Evolutionary conservation across 2,329 filamentous ascomycete genomes (phyloP), one percentile per base, ranked within the genome.

Genomic region (Metarhizium brunneum): DNA sequence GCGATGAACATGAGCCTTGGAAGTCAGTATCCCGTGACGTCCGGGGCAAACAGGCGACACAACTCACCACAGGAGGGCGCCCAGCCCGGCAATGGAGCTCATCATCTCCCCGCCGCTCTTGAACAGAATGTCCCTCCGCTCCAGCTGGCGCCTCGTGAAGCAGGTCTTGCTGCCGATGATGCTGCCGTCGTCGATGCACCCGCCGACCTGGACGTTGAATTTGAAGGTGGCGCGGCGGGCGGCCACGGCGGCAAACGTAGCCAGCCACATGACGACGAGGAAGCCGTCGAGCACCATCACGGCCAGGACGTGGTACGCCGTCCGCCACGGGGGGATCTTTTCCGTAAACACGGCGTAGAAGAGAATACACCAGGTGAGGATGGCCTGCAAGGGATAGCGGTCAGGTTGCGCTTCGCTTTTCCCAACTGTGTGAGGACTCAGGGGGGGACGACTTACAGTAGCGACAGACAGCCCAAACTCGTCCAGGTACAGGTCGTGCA

Each of bases 251-350:
- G 69, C 69, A 57, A 67, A 73, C n/a, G 71, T 69, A 0, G 73
- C 69, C 18, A 79, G 71, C 77, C 77, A 79, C 54, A 79, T 68
- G 55, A 79, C 60, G 50, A 73, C 61, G 64, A 79, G 66, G 47
- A 77, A 64, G 4, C 62, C 68, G 49, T 79, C 76, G 25, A 79
- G 66, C 14, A 65, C 65, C 7, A 79, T 63, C 10, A 77, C 66
- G 45, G 75, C 76, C 59, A 73, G 68, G 56, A 76, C 68, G 58
- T 78, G 72, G 61, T 79, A 78, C 18, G 65, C 61, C 1, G 54
- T 29, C 20, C 65, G 71, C 43, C 72, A 66, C 4, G 62, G 57
- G 6, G 65, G 10, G 16, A 74, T 57, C 54, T 70, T 75, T 56
- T 77, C 75, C 20, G 74, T 65, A 2, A 74, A 58, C 59, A 78